Evolutionary conservation across 148 eudicot genomes (phyloP).

Genomic region (Beta vulgaris): DNA sequence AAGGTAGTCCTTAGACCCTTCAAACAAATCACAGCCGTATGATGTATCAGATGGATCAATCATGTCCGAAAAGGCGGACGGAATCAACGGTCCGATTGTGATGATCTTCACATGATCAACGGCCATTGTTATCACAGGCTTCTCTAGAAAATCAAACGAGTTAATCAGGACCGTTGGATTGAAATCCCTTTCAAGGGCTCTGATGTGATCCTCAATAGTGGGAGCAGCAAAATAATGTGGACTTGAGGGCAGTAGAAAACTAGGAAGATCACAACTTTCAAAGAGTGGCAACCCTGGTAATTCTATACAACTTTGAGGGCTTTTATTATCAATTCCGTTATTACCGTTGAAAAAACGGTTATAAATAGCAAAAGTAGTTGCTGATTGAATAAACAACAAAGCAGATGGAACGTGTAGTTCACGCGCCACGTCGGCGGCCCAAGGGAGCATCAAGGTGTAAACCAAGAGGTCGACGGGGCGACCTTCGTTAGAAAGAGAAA

Average conservation of each 20-base stretch:
- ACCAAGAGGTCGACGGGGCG: constrained; percentile 36
- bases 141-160: constrained; percentile 42
- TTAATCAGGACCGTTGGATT: constrained; percentile 38
- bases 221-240: constrained; percentile 4
- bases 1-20: constrained; percentile 27
- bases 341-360: constrained; percentile 32
- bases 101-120: constrained; percentile 22
- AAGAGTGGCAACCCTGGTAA: constrained; percentile 42
- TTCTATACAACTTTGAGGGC: constrained; percentile 22
- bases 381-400: constrained; percentile 40
- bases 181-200: constrained; percentile 26
- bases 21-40: constrained; percentile 31
- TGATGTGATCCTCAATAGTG: constrained; percentile 33
- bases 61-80: constrained; percentile 28
- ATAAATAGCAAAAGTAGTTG: constrained; percentile 37
- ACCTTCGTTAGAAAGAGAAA: constrained; percentile 13
- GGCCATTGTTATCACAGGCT: constrained; percentile 11
- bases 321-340: background rate
- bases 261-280: constrained; percentile 31
- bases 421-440: constrained; percentile 48
- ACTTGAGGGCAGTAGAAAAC: constrained; percentile 27
- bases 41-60: constrained; percentile 30
- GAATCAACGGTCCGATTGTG: constrained; percentile 46
- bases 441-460: constrained; percentile 37
- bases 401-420: constrained; percentile 39